Evolutionary conservation across 805 yeast genomes (phyloP).

Genomic region (Candida palmyrensis): DNA sequence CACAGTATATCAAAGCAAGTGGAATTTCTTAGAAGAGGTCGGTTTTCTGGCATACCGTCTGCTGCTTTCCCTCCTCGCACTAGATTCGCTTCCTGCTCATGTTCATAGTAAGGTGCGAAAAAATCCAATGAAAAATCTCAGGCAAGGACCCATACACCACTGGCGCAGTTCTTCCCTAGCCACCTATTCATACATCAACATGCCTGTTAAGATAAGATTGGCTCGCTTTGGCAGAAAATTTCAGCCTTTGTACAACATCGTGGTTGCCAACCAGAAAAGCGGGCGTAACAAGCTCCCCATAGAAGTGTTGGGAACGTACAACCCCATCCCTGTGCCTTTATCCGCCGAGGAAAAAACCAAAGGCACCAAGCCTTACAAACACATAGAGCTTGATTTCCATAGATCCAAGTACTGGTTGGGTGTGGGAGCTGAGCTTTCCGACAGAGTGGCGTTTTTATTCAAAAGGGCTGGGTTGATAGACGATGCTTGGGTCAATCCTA

Average conservation of each 20-base stretch:
- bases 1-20: no score
- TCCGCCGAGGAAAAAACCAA: conserved; percentile 53
- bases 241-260: conserved; percentile 87
- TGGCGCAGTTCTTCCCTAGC: no score
- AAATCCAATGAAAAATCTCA: no score
- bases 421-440: conserved; percentile 94
- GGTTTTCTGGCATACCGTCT: no score
- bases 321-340: conserved; percentile 73
- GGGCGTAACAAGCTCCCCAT: conserved; percentile 87
- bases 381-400: conserved; percentile 77
- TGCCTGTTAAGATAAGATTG: conserved; percentile 74
- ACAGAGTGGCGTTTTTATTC: conserved; percentile 69
- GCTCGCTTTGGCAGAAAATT: conserved; percentile 90
- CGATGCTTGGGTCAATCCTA: conserved; percentile 54
- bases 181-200: no score
- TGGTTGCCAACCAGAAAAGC: conserved; percentile 70
- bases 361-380: conserved; percentile 64
- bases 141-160: no score
- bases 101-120: no score
- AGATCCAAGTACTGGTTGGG: conserved; percentile 96
- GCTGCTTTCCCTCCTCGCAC: no score
- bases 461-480: conserved; percentile 71
- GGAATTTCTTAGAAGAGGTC: no score
- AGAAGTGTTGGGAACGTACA: conserved; percentile 92
- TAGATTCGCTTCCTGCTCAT: no score